phyloP scores from a whole-genome alignment of 345 rosid genomes.

The Arabidopsis suecica region DNA sequence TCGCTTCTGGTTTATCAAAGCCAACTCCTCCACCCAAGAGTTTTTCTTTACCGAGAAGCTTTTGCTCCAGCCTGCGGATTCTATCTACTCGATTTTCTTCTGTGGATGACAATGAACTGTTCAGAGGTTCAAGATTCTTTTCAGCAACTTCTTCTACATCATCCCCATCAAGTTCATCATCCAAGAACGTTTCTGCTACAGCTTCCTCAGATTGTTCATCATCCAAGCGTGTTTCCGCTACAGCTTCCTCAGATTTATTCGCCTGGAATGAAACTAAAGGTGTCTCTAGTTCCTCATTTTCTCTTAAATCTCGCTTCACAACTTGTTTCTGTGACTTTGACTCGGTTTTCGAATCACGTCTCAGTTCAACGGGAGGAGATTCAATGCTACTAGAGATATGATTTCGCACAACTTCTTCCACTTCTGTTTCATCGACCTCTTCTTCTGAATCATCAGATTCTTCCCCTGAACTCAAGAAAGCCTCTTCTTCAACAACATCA shows the following conservation, averaged over 20 bases:
- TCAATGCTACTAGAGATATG: constrained; percentile 32
- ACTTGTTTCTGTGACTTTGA: constrained; percentile 24
- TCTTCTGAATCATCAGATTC: constrained; percentile 23
- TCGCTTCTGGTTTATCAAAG: constrained; percentile 21
- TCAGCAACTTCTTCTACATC: constrained; percentile 43
- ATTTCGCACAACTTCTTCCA: constrained; percentile 18
- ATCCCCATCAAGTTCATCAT: constrained; percentile 40
- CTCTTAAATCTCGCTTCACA: constrained; percentile 33
- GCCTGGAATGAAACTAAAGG: constrained; percentile 26
- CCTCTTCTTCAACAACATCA: constrained; percentile 39
- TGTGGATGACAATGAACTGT: constrained; percentile 15
- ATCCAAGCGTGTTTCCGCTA: constrained; percentile 27
- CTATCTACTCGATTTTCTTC: constrained; percentile 37
- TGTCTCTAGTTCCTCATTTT: not conserved
- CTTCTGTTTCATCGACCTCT: constrained; percentile 16
- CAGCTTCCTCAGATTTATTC: constrained; percentile 26
- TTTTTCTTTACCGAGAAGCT: constrained; percentile 42
- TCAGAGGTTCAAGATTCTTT: constrained; percentile 45
- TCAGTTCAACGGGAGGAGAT: constrained; percentile 22
- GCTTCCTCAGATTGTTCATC: constrained; percentile 40
- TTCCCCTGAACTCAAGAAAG: constrained; percentile 18
- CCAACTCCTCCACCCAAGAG: constrained; percentile 34
- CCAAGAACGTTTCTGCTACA: constrained; percentile 28
- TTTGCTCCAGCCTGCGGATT: constrained; percentile 41
- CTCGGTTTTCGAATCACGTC: not conserved